Evolutionary conservation across 352 stramenopile species (phyloP).

Genomic region (Pythium folliculosum): DNA sequence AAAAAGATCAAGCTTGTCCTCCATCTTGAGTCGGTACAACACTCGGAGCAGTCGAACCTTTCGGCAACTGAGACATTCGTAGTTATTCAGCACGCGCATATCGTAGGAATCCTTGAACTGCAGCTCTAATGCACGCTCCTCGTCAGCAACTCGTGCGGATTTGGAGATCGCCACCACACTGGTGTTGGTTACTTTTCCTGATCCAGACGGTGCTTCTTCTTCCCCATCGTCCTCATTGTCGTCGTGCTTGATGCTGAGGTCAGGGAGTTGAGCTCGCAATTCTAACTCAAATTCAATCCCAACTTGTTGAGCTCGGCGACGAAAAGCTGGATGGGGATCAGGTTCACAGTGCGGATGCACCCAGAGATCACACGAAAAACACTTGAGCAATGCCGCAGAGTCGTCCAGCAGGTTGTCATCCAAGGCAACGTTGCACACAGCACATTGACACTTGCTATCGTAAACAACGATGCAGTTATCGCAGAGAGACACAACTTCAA

Average conservation of each 20-base stretch:
- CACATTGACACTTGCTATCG: constrained; percentile 67
- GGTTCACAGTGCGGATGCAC: constrained; percentile 81
- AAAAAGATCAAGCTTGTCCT: constrained; percentile 92
- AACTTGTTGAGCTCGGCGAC: constrained; percentile 23
- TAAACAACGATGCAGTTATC: constrained; percentile 63
- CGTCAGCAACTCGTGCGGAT: constrained; percentile 56
- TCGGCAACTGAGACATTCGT: constrained; percentile 82
- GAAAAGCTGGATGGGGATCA: constrained; percentile 63
- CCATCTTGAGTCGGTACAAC: constrained; percentile 52
- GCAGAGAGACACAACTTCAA: constrained; percentile 69
- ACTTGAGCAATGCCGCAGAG: constrained; percentile 61
- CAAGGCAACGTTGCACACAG: constrained; percentile 61
- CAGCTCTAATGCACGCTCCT: constrained; percentile 58
- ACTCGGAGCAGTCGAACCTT: constrained; percentile 75
- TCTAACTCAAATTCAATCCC: constrained; percentile 51
- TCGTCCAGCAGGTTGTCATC: constrained; percentile 46
- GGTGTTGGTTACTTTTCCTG: neutral
- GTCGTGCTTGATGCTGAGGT: constrained; percentile 16
- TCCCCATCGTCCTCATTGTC: constrained; percentile 21
- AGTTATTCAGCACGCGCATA: constrained; percentile 70
- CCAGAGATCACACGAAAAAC: constrained; percentile 78
- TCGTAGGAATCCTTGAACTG: constrained; percentile 72
- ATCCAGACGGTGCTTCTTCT: constrained; percentile 1
- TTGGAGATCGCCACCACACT: constrained; percentile 28
- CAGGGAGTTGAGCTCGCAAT: constrained; percentile 37